Percentiles rank a stretch among this genome's conserved stretches.
Conservation (phyloP, 116 monocot species). For the Phalaenopsis hybrid region DNA sequence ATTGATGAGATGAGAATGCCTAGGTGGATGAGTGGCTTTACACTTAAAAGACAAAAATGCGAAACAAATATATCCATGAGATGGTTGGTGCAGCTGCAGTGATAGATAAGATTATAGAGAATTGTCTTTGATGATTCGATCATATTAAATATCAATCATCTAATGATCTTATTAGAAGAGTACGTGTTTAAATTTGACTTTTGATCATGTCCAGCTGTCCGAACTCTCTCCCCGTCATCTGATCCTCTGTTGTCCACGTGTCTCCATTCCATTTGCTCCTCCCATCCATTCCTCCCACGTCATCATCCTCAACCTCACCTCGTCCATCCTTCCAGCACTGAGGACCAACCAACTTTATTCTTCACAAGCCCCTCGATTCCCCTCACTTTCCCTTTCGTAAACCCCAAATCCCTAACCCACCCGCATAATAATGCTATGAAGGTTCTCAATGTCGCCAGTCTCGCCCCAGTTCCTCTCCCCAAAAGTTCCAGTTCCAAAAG, state of each 20-base stretch:
- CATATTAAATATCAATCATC: too few species aligned
- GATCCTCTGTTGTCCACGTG: constrained; percentile 25
- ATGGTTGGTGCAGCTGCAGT: too few species aligned
- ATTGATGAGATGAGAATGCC: too few species aligned
- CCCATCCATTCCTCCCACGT: constrained; percentile 11
- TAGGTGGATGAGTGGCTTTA: too few species aligned
- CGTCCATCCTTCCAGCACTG: neutral
- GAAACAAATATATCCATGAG: too few species aligned
- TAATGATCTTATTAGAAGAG: too few species aligned
- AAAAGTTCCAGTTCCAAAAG: constrained; percentile 18
- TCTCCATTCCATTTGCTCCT: constrained; percentile 15
- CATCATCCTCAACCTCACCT: constrained; percentile 12
- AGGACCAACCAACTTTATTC: neutral
- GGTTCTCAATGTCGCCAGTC: constrained; percentile 67
- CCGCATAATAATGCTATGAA: constrained; percentile 53
- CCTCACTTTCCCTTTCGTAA: neutral
- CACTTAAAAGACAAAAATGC: too few species aligned
- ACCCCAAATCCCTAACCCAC: neutral
- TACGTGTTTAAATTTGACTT: too few species aligned
- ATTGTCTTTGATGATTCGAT: too few species aligned
- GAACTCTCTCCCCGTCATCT: neutral
- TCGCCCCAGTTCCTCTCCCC: constrained; percentile 44
- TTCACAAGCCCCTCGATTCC: neutral
- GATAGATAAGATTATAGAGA: too few species aligned
- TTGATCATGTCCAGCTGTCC: neutral